Evolutionary conservation across 2,329 filamentous ascomycete species (phyloP), one percentile per base, ranked within the genome.

Genomic region (Fusarium tricinctum): DNA sequence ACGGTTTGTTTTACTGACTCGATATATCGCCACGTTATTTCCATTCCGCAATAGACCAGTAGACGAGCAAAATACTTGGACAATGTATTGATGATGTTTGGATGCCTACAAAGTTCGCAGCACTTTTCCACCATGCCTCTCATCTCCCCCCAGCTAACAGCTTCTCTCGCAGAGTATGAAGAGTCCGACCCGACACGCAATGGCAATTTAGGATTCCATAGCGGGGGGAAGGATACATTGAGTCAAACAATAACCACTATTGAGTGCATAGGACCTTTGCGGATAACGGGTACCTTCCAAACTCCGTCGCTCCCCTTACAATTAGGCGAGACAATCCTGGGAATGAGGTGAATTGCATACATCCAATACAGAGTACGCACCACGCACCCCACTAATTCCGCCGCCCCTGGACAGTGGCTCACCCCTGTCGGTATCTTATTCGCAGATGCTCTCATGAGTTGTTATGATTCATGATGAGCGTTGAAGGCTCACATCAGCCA

Each of bases 401-500:
- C 44, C 44, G 43, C 60, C 66, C 66, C 60, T 66, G 60, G 54
- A 53, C 51, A 33, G 30, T 48, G 46, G 35, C 23, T 15, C 19
- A 3, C 2, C 30, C 19, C 15, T 38, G 35, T 38, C 35, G n/a
- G 4, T n/a, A 9, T 15, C 33, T 17, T 17, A 38, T 51, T 15
- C 22, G 8, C 13, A 20, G 26, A 26, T 22, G 33, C 14, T 26
- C 22, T n/a, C 14, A 8, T 13, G 7, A 28, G n/a, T 45, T 30
- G 19, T 8, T 45, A 44, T 19, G 23, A 5, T 35, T 23, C 12
- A 15, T 30, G 13, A 23, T 28, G 28, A 42, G 40, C 32, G 14
- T 39, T 60, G 46, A 56, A 61, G 63, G 68, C 71, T 73, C 68
- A 73, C 71, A 63, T 73, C 57, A 73, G 71, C 65, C 43, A 45